Base-by-base conservation (phyloP, 2,329 filamentous ascomycete species). In the Coleophoma eucalyptorum region DNA sequence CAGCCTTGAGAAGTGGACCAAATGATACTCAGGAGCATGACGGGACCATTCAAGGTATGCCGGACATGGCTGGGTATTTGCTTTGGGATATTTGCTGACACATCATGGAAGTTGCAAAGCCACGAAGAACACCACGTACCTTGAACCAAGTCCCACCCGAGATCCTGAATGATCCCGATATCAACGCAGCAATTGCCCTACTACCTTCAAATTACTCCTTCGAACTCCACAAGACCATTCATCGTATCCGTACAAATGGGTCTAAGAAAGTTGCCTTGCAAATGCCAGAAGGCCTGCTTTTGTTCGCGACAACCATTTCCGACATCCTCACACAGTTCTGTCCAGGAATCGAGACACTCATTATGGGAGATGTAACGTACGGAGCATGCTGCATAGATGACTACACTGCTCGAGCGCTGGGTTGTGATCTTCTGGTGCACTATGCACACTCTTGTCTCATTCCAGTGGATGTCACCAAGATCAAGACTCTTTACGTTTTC, bases 291-390 rank as follows among this genome's bases (percentile, higher is more conserved):
- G 94, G 94, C 1, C 79, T 99, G 2, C 81, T 99, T 26, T 77
- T 99, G 50, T 99, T 99, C 67, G 94, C 94, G 19, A 97, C 94
- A 21, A 99, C 94, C 34, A 93, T 99, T 59, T 96, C 94, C 3
- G 94, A 99, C 67, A 97, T 99, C 62, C 76, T 99, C 44, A 90
- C 89, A 1, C 88, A 92, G 65, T 99, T 99, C 73, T 99, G 94
- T 65, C 87, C 90, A 0, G 91, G 89, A 1, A 87, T 88, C 38
- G 90, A 95, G 67, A 97, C 93, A 2, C 77, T 97, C 49, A 99
- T 99, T 68, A 99, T 99, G 94, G 94, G 94, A 54, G 94, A 99
- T 67, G 94, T 99, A 41, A 99, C 94, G 1, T 99, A 99, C 68
- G 94, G 94, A 56, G 94, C 94, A 19, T 99, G 94, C 75, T 99